Conservation (phyloP, 352 stramenopile species). For the Phytopythium delawarense region DNA sequence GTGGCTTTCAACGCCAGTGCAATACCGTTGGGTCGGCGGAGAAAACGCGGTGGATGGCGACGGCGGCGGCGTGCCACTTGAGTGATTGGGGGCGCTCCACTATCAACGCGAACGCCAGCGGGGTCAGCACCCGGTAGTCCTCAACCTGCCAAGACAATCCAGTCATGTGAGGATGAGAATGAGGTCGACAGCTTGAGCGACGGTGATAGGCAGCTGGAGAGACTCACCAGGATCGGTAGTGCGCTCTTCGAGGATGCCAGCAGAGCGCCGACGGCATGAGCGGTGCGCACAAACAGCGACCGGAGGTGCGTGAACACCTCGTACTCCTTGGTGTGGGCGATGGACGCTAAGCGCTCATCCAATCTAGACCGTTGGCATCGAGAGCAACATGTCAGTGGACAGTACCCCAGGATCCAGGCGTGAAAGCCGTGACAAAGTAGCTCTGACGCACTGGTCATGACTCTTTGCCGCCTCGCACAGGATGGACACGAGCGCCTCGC, state of each 20-base stretch:
- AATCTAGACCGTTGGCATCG: constrained; percentile 12
- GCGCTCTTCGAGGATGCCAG: constrained; percentile 40
- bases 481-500: constrained; percentile 26
- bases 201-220: background rate
- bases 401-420: too few relatives aligned
- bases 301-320: constrained; percentile 53
- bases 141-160: constrained; percentile 18
- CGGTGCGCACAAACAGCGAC: constrained; percentile 40
- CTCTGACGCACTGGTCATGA: constrained; percentile 27
- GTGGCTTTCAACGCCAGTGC: background rate
- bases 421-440: background rate
- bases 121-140: constrained; percentile 35
- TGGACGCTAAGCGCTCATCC: constrained; percentile 25
- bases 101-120: constrained; percentile 55
- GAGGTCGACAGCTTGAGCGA: background rate
- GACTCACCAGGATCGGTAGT: constrained; percentile 33
- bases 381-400: background rate
- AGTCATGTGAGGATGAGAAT: background rate
- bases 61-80: constrained; percentile 57
- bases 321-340: constrained; percentile 42
- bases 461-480: constrained; percentile 33
- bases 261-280: constrained; percentile 46
- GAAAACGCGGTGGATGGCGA: constrained; percentile 48
- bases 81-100: constrained; percentile 44
- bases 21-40: constrained; percentile 18